Conservation (phyloP, 2,329 filamentous ascomycete species). For the Tolypocladium inflatum region DNA sequence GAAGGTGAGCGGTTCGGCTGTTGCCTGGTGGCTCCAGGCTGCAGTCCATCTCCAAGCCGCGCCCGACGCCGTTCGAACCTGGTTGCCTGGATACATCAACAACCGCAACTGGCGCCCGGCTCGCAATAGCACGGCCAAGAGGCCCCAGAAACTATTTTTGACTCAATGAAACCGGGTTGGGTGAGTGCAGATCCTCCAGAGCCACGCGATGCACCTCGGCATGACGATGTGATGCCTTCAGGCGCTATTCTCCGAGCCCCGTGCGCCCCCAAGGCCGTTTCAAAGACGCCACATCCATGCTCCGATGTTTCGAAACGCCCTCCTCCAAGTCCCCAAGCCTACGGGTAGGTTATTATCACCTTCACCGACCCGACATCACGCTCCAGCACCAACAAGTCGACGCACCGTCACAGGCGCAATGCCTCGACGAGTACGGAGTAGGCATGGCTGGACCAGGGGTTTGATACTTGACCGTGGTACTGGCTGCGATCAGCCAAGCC, state of each 20-base stretch:
- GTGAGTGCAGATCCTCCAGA: not conserved
- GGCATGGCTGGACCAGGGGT: not conserved
- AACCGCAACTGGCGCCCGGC: not conserved
- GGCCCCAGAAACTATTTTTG: not conserved
- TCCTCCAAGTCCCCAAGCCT: no score
- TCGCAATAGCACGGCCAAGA: not conserved
- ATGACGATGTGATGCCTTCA: not conserved
- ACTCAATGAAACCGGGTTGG: not conserved
- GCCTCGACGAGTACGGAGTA: not conserved
- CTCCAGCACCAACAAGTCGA: not conserved
- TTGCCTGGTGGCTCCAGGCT: no score
- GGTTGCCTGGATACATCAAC: no score
- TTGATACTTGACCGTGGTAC: no score
- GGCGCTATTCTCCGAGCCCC: not conserved
- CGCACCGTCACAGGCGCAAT: not conserved
- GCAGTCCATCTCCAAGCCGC: not conserved
- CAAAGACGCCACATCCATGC: not conserved
- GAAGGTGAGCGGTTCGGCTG: no score
- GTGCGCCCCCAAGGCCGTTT: not conserved
- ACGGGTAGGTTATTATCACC: not conserved
- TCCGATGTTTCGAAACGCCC: not conserved
- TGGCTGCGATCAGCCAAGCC: no score
- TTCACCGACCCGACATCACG: not conserved
- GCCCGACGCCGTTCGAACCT: not conserved
- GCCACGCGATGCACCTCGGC: not conserved